These are phyloP conservation scores for Penicillium olsonii DNA, from an alignment of 2,329 filamentous ascomycete species.

Conservation along the genomic window DNA sequence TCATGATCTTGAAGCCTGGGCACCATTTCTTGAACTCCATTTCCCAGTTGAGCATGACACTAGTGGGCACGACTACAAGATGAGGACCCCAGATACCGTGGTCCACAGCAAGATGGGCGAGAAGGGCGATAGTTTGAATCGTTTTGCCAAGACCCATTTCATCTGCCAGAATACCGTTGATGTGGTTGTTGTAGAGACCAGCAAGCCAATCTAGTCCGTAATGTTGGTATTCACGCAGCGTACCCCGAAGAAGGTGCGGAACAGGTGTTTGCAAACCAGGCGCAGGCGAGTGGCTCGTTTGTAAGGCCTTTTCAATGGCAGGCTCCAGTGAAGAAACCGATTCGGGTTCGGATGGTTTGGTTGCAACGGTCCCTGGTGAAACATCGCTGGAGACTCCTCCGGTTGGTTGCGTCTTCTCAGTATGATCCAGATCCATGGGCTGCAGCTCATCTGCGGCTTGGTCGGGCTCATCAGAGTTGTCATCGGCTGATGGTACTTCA, in stretches of 20 bases:
- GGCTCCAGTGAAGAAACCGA: conserved; percentile 46
- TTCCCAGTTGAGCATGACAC: conserved; percentile 99
- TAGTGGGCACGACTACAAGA: conserved; percentile 93
- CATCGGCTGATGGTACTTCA: conserved; percentile 1
- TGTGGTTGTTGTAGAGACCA: conserved; percentile 85
- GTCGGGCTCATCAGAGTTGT: not conserved
- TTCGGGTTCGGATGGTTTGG: conserved; percentile 48
- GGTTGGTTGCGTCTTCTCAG: conserved; percentile 28
- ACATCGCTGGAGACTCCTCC: conserved; percentile 42
- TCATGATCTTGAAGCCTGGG: conserved; percentile 95
- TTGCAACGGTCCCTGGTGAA: conserved; percentile 45
- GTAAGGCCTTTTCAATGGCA: conserved; percentile 34
- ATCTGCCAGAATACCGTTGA: conserved; percentile 94
- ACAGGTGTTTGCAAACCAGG: conserved; percentile 65
- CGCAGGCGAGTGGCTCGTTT: conserved; percentile 42
- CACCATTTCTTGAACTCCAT: conserved; percentile 99
- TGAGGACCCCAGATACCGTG: conserved; percentile 95
- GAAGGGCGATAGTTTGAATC: conserved; percentile 91
- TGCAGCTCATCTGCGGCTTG: conserved; percentile 7
- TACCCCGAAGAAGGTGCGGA: conserved; percentile 82
- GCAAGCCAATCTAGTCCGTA: conserved; percentile 97
- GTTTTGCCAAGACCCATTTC: conserved; percentile 99
- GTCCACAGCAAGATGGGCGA: conserved; percentile 88
- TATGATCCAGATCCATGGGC: conserved; percentile 18
- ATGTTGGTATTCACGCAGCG: conserved; percentile 91